These are phyloP conservation scores for Mucor racemosus DNA, from an alignment of 371 early-diverging fungal genomes.

Conservation along the genomic window DNA sequence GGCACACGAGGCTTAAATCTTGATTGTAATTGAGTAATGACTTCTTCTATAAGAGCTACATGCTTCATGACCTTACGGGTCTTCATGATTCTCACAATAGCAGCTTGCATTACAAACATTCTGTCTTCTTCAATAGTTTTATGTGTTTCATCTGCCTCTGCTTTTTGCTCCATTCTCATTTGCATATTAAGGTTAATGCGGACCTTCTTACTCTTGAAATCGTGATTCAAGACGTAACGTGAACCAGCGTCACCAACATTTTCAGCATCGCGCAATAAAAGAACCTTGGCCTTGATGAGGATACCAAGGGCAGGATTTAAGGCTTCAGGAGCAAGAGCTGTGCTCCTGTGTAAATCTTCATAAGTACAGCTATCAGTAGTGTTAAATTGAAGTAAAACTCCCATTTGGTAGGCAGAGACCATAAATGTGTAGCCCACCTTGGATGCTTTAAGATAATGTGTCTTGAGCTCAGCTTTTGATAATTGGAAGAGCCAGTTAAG, in stretches of 20 bases:
- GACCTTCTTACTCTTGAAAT: slow-evolving; percentile 89
- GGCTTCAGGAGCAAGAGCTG: slow-evolving; percentile 72
- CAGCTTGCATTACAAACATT: slow-evolving; percentile 92
- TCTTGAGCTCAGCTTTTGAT: slow-evolving; percentile 88
- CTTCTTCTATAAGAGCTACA: slow-evolving; percentile 85
- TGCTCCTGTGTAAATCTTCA: slow-evolving; percentile 68
- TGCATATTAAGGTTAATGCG: slow-evolving; percentile 85
- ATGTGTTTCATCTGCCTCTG: slow-evolving; percentile 87
- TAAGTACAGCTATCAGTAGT: slow-evolving; percentile 63
- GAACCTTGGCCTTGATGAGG: slow-evolving; percentile 83
- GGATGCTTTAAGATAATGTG: slow-evolving; percentile 72
- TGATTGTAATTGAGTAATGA: slow-evolving; percentile 85
- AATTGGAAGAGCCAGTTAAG: slow-evolving; percentile 93
- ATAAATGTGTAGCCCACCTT: slow-evolving; percentile 78
- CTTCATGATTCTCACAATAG: slow-evolving; percentile 96
- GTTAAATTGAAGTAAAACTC: slow-evolving; percentile 86
- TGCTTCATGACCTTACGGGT: slow-evolving; percentile 93
- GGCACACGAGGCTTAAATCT: slow-evolving; percentile 91
- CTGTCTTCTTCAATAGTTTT: slow-evolving; percentile 89
- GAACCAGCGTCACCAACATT: slow-evolving; percentile 59
- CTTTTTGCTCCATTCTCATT: slow-evolving; percentile 85
- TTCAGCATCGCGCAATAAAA: slow-evolving; percentile 56
- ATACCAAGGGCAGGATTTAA: slow-evolving; percentile 74
- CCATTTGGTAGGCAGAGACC: slow-evolving; percentile 91
- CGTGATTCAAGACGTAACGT: slow-evolving; percentile 77